Conservation (phyloP, 441 rosid species). For the Melastoma candidum region DNA sequence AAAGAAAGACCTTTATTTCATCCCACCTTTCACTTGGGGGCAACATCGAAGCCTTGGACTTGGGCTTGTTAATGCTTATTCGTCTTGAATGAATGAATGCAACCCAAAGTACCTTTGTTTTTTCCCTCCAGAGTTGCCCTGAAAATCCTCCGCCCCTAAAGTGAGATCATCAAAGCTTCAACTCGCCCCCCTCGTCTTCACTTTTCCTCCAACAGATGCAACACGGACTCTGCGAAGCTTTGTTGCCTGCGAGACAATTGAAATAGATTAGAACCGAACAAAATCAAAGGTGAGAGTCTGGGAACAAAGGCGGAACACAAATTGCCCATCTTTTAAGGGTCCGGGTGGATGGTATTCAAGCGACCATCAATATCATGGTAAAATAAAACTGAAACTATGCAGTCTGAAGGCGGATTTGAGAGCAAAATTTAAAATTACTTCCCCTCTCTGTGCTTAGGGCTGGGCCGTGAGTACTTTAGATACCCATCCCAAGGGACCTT, state of each 20-base stretch:
- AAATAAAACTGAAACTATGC: background rate
- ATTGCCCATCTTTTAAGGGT: background rate
- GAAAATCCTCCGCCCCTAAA: no score
- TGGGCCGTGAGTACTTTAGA: conserved; percentile 83
- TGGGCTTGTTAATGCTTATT: no score
- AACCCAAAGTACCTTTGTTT: no score
- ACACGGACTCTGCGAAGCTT: conserved; percentile 74
- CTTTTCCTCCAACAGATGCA: conserved; percentile 60
- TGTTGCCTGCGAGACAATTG: conserved; percentile 59
- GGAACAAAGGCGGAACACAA: no score
- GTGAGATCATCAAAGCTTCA: background rate
- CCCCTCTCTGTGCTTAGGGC: conserved; percentile 90
- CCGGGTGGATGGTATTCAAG: no score
- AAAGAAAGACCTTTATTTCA: no score
- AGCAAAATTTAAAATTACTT: conserved; percentile 47
- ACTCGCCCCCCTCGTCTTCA: conserved; percentile 15
- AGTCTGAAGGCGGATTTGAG: background rate
- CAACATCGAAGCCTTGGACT: no score
- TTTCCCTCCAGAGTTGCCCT: no score
- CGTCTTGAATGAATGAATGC: no score
- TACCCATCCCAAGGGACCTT: conserved; percentile 99
- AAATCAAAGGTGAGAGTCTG: no score
- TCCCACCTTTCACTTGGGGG: no score
- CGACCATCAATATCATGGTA: no score
- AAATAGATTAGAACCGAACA: conserved; percentile 4